phyloP scores from a whole-genome alignment of 768 basidiomycete genomes.

The Rhodotorula kratochvilovae region DNA sequence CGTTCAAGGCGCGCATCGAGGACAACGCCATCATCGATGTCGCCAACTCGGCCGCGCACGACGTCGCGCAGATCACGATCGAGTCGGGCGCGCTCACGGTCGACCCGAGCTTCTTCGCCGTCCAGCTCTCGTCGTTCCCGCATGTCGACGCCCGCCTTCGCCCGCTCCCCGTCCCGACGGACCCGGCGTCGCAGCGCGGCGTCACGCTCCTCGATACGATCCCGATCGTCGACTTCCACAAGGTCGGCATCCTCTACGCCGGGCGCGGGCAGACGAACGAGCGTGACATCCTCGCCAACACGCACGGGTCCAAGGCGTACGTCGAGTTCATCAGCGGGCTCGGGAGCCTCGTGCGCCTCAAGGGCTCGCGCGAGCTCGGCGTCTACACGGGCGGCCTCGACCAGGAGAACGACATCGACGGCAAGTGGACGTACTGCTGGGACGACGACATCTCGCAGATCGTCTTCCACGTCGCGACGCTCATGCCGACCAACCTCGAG shows the following conservation, averaged over 20 bases:
- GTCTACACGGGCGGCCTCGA: conserved; percentile 89
- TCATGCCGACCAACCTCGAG: conserved; percentile 74
- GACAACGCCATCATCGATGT: conserved; percentile 20
- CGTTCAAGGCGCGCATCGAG: conserved; percentile 10
- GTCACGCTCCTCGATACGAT: conserved; percentile 70
- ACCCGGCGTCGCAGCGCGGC: conserved; percentile 58
- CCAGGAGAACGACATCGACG: conserved; percentile 70
- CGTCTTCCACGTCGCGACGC: conserved; percentile 89
- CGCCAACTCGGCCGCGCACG: conserved; percentile 28
- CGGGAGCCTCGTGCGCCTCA: conserved; percentile 77
- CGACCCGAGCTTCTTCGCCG: conserved; percentile 53
- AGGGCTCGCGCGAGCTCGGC: conserved; percentile 68
- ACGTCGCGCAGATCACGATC: conserved; percentile 28
- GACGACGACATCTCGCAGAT: conserved; percentile 97
- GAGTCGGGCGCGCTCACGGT: conserved; percentile 37
- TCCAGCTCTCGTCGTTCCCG: conserved; percentile 78
- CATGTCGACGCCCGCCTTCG: conserved; percentile 52
- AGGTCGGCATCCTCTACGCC: conserved; percentile 93
- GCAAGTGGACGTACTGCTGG: conserved; percentile 97
- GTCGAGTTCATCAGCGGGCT: conserved; percentile 86
- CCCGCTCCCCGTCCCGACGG: conserved; percentile 53
- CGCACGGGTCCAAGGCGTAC: conserved; percentile 89
- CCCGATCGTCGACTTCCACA: conserved; percentile 95
- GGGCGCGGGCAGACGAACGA: conserved; percentile 84
- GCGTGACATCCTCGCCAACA: conserved; percentile 77